Base-by-base conservation (phyloP, 2,329 filamentous ascomycete species). In the Claviceps quebecensis region DNA sequence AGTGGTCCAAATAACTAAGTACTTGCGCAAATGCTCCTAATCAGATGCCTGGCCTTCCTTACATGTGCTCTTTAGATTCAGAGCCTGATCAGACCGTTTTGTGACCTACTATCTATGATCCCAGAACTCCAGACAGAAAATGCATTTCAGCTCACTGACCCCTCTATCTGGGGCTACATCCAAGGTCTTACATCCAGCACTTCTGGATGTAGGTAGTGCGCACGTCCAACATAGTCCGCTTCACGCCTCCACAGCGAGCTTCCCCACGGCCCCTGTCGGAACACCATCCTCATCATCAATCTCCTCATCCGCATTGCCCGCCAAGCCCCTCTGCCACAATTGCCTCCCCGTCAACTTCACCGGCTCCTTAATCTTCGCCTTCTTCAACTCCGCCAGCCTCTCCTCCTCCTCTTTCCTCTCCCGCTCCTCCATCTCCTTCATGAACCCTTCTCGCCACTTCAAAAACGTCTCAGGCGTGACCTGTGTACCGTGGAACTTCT, bases 401-500 rank as follows among this genome's bases (percentile, higher is more conserved):
- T 91, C 86, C 57, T 91, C 87, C 65, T 86, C 84, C 60, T 83
- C 77, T 58, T 69, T 75, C 58, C 71, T 67, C 58, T 81, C 78
- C 63, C 77, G 71, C 61, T 93, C 90, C 63, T 84, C 83, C 79
- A 91, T 83, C 72, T 97, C 93, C 62, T 75, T 72, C 55, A 80
- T 65, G 63, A 97, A 98, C 9, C 67, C 78, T 40, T 83, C 82
- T 51, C 87, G 76, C 93, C 93, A 98, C 58, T 77, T 79, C 58
- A 86, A 63, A 62, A 97, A 98, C 0, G 81, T 83, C 70, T 95
- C 88, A 22, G 81, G 75, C n/a, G 83, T 97, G 19, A 98, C 93
- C 36, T 81, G 76, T 38, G 87, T 87, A 53, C 93, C 93, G 65
- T 95, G 86, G 67, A 98, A 98, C 69, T 96, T 97, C 61, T 84